Evolutionary conservation across 2,329 filamentous ascomycete species (phyloP).

Genomic region (Pyricularia grisea): DNA sequence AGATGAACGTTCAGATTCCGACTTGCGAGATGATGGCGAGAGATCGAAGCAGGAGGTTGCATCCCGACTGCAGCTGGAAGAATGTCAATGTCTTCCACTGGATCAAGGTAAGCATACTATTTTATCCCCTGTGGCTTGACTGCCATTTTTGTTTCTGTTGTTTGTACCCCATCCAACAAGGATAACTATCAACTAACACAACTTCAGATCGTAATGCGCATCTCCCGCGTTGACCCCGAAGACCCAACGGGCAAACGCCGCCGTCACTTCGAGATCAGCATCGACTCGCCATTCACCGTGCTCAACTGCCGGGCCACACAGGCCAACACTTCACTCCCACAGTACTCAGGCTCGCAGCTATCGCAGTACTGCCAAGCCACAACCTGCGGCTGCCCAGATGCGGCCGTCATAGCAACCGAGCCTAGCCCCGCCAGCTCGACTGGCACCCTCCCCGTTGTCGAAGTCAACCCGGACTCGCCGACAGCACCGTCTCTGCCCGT

Average conservation of each 20-base stretch:
- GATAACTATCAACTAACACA: neutral
- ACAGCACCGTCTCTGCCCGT: slow-evolving; percentile 26
- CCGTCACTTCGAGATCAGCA: slow-evolving; percentile 90
- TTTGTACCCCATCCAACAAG: neutral
- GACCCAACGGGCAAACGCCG: slow-evolving; percentile 65
- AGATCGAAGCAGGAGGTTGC: slow-evolving; percentile 54
- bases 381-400: slow-evolving; percentile 46
- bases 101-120: slow-evolving; percentile 64
- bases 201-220: slow-evolving; percentile 74
- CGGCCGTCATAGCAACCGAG: slow-evolving; percentile 36
- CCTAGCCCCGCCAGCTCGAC: slow-evolving; percentile 59
- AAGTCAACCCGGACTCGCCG: slow-evolving; percentile 16
- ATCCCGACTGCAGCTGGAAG: slow-evolving; percentile 88
- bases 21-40: slow-evolving; percentile 81
- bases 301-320: slow-evolving; percentile 90
- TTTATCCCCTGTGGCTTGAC: no score
- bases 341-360: slow-evolving; percentile 51
- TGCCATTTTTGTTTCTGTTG: neutral
- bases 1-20: slow-evolving; percentile 86
- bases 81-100: slow-evolving; percentile 92
- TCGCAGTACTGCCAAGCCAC: slow-evolving; percentile 38
- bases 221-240: slow-evolving; percentile 72
- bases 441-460: slow-evolving; percentile 32
- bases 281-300: slow-evolving; percentile 90
- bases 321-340: slow-evolving; percentile 76